Percentiles rank a stretch among this genome's conserved stretches.
These are phyloP conservation scores for Termitomyces sp. DNA, from an alignment of 768 basidiomycete species.

Conservation along the genomic window DNA sequence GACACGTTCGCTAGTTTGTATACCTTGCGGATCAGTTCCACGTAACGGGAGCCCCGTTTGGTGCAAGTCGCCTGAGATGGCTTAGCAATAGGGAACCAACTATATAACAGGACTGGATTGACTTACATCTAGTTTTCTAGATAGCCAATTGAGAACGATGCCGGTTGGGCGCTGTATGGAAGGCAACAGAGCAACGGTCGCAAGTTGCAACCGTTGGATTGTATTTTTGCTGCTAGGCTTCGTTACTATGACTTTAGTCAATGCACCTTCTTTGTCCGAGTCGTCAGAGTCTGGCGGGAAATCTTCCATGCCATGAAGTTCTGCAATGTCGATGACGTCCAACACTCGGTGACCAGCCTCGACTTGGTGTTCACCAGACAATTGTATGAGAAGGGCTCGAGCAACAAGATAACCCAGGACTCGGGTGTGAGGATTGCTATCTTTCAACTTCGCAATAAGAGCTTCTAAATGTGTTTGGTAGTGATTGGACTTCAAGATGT, in stretches of 20 bases:
- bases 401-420: slow-evolving; percentile 56
- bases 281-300: slow-evolving; percentile 22
- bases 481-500: slow-evolving; percentile 50
- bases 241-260: slow-evolving; percentile 43
- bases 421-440: slow-evolving; percentile 44
- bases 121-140: slow-evolving; percentile 27
- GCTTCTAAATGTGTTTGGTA: slow-evolving; percentile 35
- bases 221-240: slow-evolving; percentile 62
- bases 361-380: slow-evolving; percentile 56
- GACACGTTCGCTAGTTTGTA: slow-evolving; percentile 65
- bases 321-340: slow-evolving; percentile 36
- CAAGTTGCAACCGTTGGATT: slow-evolving; percentile 49
- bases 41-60: slow-evolving; percentile 35
- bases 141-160: slow-evolving; percentile 47
- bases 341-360: slow-evolving; percentile 45
- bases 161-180: slow-evolving; percentile 40
- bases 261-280: slow-evolving; percentile 28
- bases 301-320: slow-evolving; percentile 41
- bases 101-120: not conserved
- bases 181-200: slow-evolving; percentile 46
- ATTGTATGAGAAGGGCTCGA: slow-evolving; percentile 50
- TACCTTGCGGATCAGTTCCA: slow-evolving; percentile 53
- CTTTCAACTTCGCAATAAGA: slow-evolving; percentile 47
- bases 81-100: not conserved
- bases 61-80: slow-evolving; percentile 6